phyloP scores from a whole-genome alignment of 1,139 yeast genomes.

The Debaryomycetaceae sp. region DNA sequence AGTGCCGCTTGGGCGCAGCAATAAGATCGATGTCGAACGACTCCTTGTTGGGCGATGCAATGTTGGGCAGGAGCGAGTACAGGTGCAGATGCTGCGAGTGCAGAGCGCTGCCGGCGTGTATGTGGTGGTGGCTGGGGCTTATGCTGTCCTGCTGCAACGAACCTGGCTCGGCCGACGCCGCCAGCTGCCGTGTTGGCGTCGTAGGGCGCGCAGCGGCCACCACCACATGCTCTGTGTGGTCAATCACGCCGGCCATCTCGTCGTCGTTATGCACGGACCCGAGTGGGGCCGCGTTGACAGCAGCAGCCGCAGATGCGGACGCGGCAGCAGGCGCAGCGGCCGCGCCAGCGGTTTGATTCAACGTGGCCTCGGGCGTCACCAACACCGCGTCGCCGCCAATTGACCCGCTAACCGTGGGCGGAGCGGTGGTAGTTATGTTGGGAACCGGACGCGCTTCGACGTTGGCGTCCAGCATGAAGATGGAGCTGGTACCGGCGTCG shows the following conservation, averaged over 20 bases:
- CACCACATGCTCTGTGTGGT: background rate
- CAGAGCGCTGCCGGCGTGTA: constrained; percentile 5
- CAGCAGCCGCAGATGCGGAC: constrained; percentile 16
- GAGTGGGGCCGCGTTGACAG: constrained; percentile 8
- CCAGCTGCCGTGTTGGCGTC: constrained; percentile 1
- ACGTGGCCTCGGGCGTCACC: constrained; percentile 5
- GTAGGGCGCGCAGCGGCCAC: constrained; percentile 1
- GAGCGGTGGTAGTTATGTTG: constrained; percentile 1
- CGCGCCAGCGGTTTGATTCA: constrained; percentile 14
- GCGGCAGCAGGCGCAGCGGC: constrained; percentile 30
- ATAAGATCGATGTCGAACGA: constrained; percentile 43
- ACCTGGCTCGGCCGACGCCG: background rate
- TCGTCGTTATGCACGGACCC: no score
- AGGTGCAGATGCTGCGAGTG: constrained; percentile 29
- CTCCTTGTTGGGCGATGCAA: constrained; percentile 42
- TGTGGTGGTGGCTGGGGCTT: background rate
- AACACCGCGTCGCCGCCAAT: constrained; percentile 5
- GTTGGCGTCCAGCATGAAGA: constrained; percentile 1
- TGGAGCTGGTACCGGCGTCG: constrained; percentile 8
- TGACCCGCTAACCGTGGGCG: constrained; percentile 1
- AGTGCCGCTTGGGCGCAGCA: constrained; percentile 82
- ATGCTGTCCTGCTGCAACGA: background rate
- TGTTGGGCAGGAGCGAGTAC: constrained; percentile 36
- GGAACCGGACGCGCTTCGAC: background rate
- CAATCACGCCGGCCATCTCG: constrained; percentile 2